Percentiles rank a stretch among this genome's conserved stretches.
These are phyloP conservation scores for Pleurotus platypus DNA, from an alignment of 768 basidiomycete genomes.

Conservation along the genomic window DNA sequence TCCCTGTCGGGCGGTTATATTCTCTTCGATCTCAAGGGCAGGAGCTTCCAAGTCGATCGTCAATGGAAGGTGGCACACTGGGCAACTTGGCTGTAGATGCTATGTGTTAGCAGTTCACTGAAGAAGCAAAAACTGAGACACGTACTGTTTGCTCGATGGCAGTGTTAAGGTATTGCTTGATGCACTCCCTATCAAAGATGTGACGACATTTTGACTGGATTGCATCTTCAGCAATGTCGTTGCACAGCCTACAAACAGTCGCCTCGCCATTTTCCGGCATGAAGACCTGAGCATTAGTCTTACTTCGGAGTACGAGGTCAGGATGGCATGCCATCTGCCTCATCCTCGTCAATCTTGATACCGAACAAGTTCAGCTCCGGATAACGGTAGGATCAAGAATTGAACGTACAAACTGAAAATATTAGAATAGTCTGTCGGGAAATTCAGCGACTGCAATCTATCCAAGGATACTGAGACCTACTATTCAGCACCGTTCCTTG, in stretches of 20 bases:
- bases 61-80: slow-evolving; percentile 88
- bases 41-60: slow-evolving; percentile 97
- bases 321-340: slow-evolving; percentile 94
- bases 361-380: slow-evolving; percentile 9
- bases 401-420: slow-evolving; percentile 71
- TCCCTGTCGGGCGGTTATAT: slow-evolving; percentile 66
- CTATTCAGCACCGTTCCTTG: slow-evolving; percentile 91
- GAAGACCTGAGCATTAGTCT: slow-evolving; percentile 67
- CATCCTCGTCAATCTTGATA: slow-evolving; percentile 84
- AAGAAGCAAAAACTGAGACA: slow-evolving; percentile 7
- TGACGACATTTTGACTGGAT: slow-evolving; percentile 92
- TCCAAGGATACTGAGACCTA: slow-evolving; percentile 30
- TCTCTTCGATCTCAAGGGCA: slow-evolving; percentile 79
- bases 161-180: slow-evolving; percentile 85
- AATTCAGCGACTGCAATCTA: too few species aligned
- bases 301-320: slow-evolving; percentile 88
- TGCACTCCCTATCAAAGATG: slow-evolving; percentile 95
- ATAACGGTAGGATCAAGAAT: not conserved
- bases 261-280: slow-evolving; percentile 61
- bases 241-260: slow-evolving; percentile 91
- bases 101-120: not conserved
- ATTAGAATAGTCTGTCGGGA: slow-evolving; percentile 68
- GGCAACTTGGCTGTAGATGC: slow-evolving; percentile 73
- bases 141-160: slow-evolving; percentile 62
- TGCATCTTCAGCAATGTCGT: slow-evolving; percentile 95